Conservation (phyloP, 768 basidiomycete species). For the Trametes cingulata region DNA sequence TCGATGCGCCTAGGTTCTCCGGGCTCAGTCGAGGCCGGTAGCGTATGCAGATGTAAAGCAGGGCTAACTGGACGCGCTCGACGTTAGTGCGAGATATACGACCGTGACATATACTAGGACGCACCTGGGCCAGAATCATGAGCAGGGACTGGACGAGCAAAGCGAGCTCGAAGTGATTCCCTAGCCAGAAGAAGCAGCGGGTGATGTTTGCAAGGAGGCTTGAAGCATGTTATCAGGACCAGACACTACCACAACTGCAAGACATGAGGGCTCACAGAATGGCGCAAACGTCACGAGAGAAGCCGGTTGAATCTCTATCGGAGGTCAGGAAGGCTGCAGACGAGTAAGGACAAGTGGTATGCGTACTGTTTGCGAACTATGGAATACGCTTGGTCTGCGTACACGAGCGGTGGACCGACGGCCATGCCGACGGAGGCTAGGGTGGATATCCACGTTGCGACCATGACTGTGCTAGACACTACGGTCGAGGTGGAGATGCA, state of each 20-base stretch:
- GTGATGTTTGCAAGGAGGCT: conserved; percentile 84
- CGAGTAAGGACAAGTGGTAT: no score
- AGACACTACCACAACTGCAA: neutral
- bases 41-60: conserved; percentile 79
- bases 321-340: neutral
- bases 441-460: conserved; percentile 65
- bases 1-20: conserved; percentile 58
- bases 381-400: conserved; percentile 80
- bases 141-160: conserved; percentile 80
- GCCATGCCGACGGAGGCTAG: conserved; percentile 80
- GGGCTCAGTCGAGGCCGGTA: conserved; percentile 64
- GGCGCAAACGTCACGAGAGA: conserved; percentile 84
- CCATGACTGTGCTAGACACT: conserved; percentile 28
- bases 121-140: conserved; percentile 83
- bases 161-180: conserved; percentile 73
- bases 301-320: conserved; percentile 77
- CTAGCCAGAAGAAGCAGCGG: conserved; percentile 90
- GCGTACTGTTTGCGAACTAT: conserved; percentile 74
- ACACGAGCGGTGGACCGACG: conserved; percentile 80
- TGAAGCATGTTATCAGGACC: neutral
- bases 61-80: conserved; percentile 51
- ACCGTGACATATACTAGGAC: conserved; percentile 16
- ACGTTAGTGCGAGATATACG: neutral
- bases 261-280: conserved; percentile 55
- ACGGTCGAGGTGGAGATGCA: neutral